Evolutionary conservation across 2,329 filamentous ascomycete species (phyloP), one percentile per base, ranked within the genome.

Genomic region (Stromatinia cepivora): DNA sequence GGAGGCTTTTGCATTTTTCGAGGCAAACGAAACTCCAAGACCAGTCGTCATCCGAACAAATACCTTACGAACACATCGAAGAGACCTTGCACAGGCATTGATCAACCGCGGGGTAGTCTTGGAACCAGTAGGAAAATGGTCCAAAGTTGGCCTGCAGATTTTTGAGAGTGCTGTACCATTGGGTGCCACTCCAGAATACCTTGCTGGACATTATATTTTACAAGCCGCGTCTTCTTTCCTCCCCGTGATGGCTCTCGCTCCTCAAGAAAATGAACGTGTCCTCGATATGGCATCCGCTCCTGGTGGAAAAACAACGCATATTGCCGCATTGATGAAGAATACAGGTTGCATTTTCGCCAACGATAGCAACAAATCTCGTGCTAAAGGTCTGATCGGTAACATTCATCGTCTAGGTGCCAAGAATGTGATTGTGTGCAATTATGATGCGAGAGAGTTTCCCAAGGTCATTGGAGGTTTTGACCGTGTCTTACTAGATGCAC

Each of bases 71-170:
- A 90, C 88, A 50, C 87, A 89, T 78, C 84, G 88, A 66, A 83
- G 88, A 76, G 94, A 97, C 72, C 90, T 99, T 25, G 95, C 95
- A 13, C 94, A 97, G 80, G 87, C 94, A 1, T 86, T 97, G 71
- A 97, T 97, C 84, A 97, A 97, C 82, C 92, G 94, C 73, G 95
- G 95, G 73, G 95, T 99, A 62, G 96, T 94, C 20, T 87, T 99
- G 52, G 94, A 99, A 81, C 95, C 95, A 2, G 93, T 99, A 25
- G 95, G 95, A 71, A 98, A 98, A 81, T 99, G 95, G 95, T 95
- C 92, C 75, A 99, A 99, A 83, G 93, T 99, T 72, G 95, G 95
- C 61, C 86, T 99, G 53, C 95, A 99, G 80, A 88, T 99, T 71
- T 99, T 99, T 79, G 95, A 99, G 81, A 92, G 91, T 70, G 90